Base-by-base conservation (phyloP, 2,329 filamentous ascomycete species). In the Fusarium sp. region DNA sequence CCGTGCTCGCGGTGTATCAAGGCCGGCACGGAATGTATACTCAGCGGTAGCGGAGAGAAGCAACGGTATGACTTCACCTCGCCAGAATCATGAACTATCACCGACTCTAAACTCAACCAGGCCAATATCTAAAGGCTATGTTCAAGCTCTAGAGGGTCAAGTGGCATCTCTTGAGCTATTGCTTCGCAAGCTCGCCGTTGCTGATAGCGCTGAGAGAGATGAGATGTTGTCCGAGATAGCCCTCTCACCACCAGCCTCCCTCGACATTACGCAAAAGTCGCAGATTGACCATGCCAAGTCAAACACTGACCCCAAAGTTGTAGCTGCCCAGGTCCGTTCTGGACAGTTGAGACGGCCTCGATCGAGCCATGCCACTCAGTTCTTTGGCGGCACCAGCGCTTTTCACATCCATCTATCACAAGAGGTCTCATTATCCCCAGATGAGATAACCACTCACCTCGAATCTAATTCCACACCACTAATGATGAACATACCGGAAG, bases 1-100 rank as follows among this genome's bases (percentile, higher is more conserved):
- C 87, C 87, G 17, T 89, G 87, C 72, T 83, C 82, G 36, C 84
- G 84, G 65, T 89, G 87, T 71, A 75, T 79, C 72, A 82, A 83
- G 71, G 81, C 82, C 11, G 79, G 80, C 25, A 80, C 79, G 13
- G 80, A 83, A 47, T 85, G 83, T 67, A 77, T 80, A n/a, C 77
- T 82, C 27, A 81, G 78, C 38, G 82, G 82, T 22, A 81, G 79
- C 10, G 83, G 83, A 10, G 83, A 84, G 70, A 84, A 84, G 72
- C 81, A 83, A 69, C 79, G 83, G 82, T 84, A 73, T 60, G 68
- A 54, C 65, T 46, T 42, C 57, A 46, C 47, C 38, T n/a, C 6
- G 33, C 36, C 31, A 70, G 38, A 27, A 27, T 14, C 33, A 33
- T 41, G n/a, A 20, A 36, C 17, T 33, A 20, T 55, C 35, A 44